Percentiles rank a stretch among this genome's conserved stretches.
Conservation (phyloP, 2,329 filamentous ascomycete genomes). For the Apiospora marii region DNA sequence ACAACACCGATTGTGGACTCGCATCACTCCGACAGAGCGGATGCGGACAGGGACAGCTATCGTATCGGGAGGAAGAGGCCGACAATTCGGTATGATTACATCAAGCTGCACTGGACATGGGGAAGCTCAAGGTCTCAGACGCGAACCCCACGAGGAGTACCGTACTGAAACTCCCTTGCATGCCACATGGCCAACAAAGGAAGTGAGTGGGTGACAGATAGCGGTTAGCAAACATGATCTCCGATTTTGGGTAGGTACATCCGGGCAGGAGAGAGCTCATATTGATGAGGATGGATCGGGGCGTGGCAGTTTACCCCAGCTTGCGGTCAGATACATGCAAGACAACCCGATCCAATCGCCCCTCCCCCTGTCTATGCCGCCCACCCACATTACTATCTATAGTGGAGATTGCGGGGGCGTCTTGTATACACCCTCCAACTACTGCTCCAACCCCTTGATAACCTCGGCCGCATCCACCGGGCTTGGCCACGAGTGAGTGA, state of each 20-base stretch:
- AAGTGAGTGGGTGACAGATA: not conserved
- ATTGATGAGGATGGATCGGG: not conserved
- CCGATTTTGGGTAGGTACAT: not conserved
- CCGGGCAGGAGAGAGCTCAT: not conserved
- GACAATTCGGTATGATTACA: not conserved
- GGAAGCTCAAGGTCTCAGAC: not conserved
- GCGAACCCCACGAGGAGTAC: not conserved
- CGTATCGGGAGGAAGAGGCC: conserved; percentile 2
- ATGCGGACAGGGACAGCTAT: not conserved
- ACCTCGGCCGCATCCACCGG: not conserved
- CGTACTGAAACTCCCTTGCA: not conserved
- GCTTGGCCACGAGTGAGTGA: not conserved
- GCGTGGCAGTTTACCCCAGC: conserved; percentile 5
- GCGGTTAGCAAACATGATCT: not conserved
- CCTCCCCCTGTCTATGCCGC: not conserved
- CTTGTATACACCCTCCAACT: not conserved
- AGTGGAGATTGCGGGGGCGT: not conserved
- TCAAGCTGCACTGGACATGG: not conserved
- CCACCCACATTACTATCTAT: conserved; percentile 1
- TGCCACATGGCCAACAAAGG: not conserved
- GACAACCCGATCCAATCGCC: not conserved
- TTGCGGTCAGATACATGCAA: not conserved
- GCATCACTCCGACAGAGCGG: not conserved
- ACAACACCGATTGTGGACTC: not conserved
- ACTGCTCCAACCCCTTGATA: not conserved